Evolutionary conservation across 2,329 filamentous ascomycete species (phyloP), one percentile per base, ranked within the genome.

Genomic region (Fusarium globosum): DNA sequence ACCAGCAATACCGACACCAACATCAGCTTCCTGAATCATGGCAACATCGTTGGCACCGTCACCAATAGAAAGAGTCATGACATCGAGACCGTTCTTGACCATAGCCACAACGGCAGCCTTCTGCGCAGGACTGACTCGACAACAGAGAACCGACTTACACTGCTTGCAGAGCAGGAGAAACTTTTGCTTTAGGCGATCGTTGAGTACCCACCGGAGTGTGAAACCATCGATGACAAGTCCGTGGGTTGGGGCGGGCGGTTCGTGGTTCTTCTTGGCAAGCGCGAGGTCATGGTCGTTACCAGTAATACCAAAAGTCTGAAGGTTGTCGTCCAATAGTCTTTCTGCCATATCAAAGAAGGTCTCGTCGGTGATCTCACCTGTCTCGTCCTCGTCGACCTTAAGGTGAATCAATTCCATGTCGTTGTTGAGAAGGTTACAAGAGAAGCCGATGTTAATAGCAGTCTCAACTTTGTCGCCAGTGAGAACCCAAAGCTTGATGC

Each of bases 391-490:
- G 2, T 93, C 89, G 36, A 96, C 88, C 80, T 97, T 97, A 76
- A 99, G 88, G 55, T 97, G 90, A 73, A 99, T 93, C 70, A 99
- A 86, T 76, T 99, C 96, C 96, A 99, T 98, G 76, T 97, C 94
- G 82, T 98, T 99, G 83, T 96, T 95, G 62, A 99, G 89, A 38
- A 99, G 88, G 77, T 99, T 99, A 86, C 97, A 99, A 16, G 97
- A 99, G 83, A 98, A 99, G 6, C 96, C 96, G 80, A 99, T 99
- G 84, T 99, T 99, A 90, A 99, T 99, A 65, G 97, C 96, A 30
- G 96, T 99, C 84, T 99, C 96, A 38, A 98, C 96, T 83, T 98
- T 99, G 87, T 99, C 96, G 72, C 97, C 96, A 21, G 96, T 99
- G 73, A 99, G 86, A 61, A 99, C 96, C 96, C 96, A 99, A 13